phyloP scores from a whole-genome alignment of 352 stramenopile genomes.

The Globisporangium echinulatum region DNA sequence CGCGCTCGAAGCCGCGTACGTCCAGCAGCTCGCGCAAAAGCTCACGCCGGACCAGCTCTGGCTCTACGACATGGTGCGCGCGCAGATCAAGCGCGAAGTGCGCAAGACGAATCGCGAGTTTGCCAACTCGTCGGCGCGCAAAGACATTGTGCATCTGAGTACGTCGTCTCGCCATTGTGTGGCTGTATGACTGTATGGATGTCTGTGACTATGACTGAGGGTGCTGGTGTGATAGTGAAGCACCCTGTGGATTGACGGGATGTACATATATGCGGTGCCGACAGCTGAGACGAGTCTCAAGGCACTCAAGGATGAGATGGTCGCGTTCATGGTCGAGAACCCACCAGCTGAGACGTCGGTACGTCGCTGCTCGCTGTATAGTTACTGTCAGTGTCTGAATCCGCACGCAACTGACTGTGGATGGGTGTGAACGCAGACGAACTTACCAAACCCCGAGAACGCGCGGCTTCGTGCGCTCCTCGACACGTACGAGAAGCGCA shows the following conservation, averaged over 20 bases:
- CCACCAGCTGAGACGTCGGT: constrained; percentile 44
- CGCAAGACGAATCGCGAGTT: constrained; percentile 68
- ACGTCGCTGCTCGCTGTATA: neutral
- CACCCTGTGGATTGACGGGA: no score
- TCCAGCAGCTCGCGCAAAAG: constrained; percentile 12
- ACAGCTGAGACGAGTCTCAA: constrained; percentile 54
- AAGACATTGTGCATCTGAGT: constrained; percentile 67
- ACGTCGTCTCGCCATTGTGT: constrained; percentile 6
- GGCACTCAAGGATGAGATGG: constrained; percentile 56
- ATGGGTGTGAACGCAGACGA: constrained; percentile 6
- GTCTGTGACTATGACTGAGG: neutral
- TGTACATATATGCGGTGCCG: neutral
- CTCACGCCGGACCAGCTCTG: constrained; percentile 45
- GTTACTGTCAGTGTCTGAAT: neutral
- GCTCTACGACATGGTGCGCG: constrained; percentile 54
- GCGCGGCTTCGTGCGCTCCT: constrained; percentile 42
- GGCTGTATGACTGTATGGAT: neutral
- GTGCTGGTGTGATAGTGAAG: neutral
- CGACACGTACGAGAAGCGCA: constrained; percentile 36
- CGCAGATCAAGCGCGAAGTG: constrained; percentile 53
- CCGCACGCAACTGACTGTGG: neutral
- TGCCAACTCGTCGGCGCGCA: constrained; percentile 38
- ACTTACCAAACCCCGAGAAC: constrained; percentile 59
- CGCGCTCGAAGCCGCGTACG: constrained; percentile 16
- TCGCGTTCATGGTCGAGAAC: constrained; percentile 46